Percentiles rank a stretch among this genome's conserved stretches.
Conservation (phyloP, 2,329 filamentous ascomycete species). For the Colletotrichum liriopes region DNA sequence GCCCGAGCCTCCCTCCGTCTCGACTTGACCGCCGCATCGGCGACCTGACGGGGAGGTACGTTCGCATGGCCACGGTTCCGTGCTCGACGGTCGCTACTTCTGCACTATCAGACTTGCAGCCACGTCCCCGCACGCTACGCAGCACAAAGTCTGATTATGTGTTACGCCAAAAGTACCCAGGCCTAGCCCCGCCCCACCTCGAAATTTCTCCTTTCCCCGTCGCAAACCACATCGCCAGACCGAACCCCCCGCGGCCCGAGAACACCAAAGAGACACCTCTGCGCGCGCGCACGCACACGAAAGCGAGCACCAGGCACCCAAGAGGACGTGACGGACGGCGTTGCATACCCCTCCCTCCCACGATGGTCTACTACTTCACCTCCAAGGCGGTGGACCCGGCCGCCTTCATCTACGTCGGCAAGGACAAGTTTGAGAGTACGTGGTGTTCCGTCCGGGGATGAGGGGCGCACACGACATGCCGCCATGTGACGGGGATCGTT, state of each 20-base stretch:
- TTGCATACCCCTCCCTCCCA: neutral
- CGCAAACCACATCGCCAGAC: neutral
- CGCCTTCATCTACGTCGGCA: constrained; percentile 95
- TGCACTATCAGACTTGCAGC: neutral
- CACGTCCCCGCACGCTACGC: fast-evolving
- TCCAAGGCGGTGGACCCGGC: constrained; percentile 87
- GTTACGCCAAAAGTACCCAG: neutral
- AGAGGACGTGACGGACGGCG: neutral
- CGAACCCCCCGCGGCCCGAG: too few relatives aligned
- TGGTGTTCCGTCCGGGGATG: constrained; percentile 22
- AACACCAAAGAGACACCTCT: neutral
- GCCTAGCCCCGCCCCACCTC: constrained; percentile 31
- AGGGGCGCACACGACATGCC: neutral
- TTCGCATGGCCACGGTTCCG: neutral
- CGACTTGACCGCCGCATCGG: neutral
- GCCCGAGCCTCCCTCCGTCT: neutral
- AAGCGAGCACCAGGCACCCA: neutral
- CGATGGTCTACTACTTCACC: constrained; percentile 96
- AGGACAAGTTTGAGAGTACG: constrained; percentile 99
- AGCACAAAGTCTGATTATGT: too few relatives aligned
- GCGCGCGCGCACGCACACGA: neutral
- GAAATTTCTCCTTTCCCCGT: constrained; percentile 39
- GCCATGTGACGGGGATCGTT: neutral
- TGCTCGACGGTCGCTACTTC: neutral
- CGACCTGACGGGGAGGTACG: neutral